Evolutionary conservation across 495 filamentous ascomycete species (phyloP).

Genomic region (Chaetomium fimeti): DNA sequence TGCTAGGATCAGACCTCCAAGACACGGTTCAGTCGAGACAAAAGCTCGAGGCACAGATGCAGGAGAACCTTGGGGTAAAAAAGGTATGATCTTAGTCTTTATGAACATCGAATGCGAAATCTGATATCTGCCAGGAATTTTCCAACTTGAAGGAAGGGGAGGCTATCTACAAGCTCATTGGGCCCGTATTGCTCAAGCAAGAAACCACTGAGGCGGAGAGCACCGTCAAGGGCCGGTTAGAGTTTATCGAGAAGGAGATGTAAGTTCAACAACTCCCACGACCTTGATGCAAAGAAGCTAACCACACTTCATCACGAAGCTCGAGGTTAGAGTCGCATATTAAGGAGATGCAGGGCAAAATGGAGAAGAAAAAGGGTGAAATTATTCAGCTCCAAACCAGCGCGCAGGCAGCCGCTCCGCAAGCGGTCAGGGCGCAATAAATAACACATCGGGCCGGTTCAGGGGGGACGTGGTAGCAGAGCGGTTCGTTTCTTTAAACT

Average conservation of each 20-base stretch:
- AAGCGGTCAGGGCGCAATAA: conserved; percentile 29
- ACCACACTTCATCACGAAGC: conserved; percentile 45
- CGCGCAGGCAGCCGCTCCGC: conserved; percentile 38
- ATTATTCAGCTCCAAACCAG: conserved; percentile 49
- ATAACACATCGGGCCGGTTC: not conserved
- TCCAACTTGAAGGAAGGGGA: conserved; percentile 69
- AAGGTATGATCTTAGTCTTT: conserved; percentile 52
- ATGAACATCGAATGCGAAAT: not conserved
- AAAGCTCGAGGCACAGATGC: conserved; percentile 87
- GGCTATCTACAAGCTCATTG: conserved; percentile 92
- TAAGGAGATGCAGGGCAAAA: conserved; percentile 71
- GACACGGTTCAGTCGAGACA: conserved; percentile 75
- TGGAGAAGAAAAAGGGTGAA: conserved; percentile 69
- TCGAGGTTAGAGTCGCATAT: conserved; percentile 81
- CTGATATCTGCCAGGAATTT: conserved; percentile 65
- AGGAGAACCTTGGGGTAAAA: conserved; percentile 87
- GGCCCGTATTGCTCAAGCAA: conserved; percentile 91
- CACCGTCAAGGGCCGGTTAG: conserved; percentile 84
- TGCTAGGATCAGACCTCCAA: conserved; percentile 63
- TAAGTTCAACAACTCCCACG: conserved; percentile 36
- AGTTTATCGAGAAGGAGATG: conserved; percentile 95
- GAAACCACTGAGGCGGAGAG: conserved; percentile 82
- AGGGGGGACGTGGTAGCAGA: conserved; percentile 1
- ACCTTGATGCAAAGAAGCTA: not conserved
- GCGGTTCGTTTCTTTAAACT: not conserved